A percentile compares a stretch with the other conserved stretches of the same genome.
These are phyloP conservation scores for Pseudopithomyces maydicus DNA, from an alignment of 2,329 filamentous ascomycete genomes.

Conservation along the genomic window DNA sequence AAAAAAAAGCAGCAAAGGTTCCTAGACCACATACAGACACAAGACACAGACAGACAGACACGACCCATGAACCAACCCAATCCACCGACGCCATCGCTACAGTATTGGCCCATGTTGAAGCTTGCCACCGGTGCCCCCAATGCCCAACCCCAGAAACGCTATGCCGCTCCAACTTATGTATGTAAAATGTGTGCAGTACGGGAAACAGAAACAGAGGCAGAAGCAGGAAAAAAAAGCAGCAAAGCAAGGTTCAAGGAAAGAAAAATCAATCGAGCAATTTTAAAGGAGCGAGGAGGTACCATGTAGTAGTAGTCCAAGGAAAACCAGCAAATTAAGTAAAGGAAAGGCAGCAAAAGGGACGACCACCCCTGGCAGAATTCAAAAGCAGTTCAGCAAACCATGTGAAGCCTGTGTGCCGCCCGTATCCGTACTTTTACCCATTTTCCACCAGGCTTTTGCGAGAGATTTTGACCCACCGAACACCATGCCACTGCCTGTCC, in stretches of 20 bases:
- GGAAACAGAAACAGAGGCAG: neutral
- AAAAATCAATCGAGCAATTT: neutral
- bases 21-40: neutral
- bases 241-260: neutral
- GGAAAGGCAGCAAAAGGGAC: slow-evolving; percentile 12
- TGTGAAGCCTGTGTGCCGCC: slow-evolving; percentile 25
- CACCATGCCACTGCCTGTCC: slow-evolving; percentile 33
- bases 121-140: neutral
- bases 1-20: too few species aligned
- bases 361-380: slow-evolving; percentile 21
- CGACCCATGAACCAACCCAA: neutral
- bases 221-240: neutral
- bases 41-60: neutral
- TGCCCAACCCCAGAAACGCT: neutral
- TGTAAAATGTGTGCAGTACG: neutral
- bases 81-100: slow-evolving; percentile 1
- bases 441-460: slow-evolving; percentile 33
- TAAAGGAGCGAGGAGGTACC: slow-evolving; percentile 5
- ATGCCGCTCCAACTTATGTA: neutral
- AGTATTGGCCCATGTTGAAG: neutral
- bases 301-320: slow-evolving; percentile 3
- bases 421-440: slow-evolving; percentile 36
- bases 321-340: slow-evolving; percentile 4
- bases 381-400: slow-evolving; percentile 20
- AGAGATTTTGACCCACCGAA: slow-evolving; percentile 34